A percentile compares a stretch with the other conserved stretches of the same genome.
These are phyloP conservation scores for Trichoderma atrobrunneum DNA, from an alignment of 2,329 filamentous ascomycete genomes.

Conservation along the genomic window DNA sequence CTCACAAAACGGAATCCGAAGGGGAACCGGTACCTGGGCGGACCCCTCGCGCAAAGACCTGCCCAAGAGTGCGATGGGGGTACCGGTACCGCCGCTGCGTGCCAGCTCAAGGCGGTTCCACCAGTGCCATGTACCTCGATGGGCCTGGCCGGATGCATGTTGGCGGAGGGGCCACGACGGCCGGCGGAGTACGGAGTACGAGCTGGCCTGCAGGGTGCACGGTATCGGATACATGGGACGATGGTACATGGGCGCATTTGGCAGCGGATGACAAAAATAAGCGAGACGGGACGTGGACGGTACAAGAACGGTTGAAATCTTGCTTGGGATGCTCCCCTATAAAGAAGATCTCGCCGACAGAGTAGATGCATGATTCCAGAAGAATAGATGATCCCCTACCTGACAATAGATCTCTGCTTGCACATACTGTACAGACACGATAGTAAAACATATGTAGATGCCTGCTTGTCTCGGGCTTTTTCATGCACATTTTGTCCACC, in stretches of 20 bases:
- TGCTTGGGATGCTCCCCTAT: not conserved
- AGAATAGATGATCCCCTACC: too few relatives aligned
- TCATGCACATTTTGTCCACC: not conserved
- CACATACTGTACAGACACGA: too few relatives aligned
- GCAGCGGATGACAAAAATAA: not conserved
- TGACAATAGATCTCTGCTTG: too few relatives aligned
- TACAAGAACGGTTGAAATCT: not conserved
- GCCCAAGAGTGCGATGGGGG: not conserved
- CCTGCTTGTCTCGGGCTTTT: not conserved
- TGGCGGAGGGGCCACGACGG: not conserved
- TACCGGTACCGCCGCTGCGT: conserved; percentile 9
- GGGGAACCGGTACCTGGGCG: not conserved
- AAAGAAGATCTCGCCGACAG: not conserved
- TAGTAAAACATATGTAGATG: not conserved
- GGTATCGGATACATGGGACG: not conserved
- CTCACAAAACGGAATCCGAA: not conserved
- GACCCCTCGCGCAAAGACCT: not conserved
- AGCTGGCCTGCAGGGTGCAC: not conserved
- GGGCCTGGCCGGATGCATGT: not conserved
- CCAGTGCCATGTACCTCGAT: not conserved
- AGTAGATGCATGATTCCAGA: not conserved
- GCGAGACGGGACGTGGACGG: not conserved
- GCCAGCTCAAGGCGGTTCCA: conserved; percentile 2
- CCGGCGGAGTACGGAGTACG: conserved; percentile 3
- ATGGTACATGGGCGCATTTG: not conserved